Evolutionary conservation across 2,329 filamentous ascomycete species (phyloP).

Genomic region (Xylaria sp.): DNA sequence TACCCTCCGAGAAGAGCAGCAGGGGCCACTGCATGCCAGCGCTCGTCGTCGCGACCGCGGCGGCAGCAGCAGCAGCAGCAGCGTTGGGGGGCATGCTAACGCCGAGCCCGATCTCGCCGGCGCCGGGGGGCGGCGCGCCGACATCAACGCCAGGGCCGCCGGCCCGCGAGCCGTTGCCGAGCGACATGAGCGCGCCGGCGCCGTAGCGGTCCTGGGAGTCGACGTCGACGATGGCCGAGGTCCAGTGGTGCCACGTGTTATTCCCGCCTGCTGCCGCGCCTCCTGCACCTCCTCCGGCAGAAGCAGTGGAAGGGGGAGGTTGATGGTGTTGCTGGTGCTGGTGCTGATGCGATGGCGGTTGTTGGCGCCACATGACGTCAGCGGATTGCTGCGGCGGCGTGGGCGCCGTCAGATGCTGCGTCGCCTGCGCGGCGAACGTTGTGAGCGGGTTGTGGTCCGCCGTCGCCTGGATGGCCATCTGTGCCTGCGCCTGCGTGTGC

Average conservation of each 20-base stretch:
- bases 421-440: slow-evolving; percentile 35
- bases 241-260: slow-evolving; percentile 61
- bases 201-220: slow-evolving; percentile 54
- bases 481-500: slow-evolving; percentile 26
- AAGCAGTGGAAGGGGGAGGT: no score
- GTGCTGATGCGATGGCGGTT: slow-evolving; percentile 11
- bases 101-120: slow-evolving; percentile 28
- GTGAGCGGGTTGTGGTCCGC: slow-evolving; percentile 33
- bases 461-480: slow-evolving; percentile 31
- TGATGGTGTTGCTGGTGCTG: slow-evolving; percentile 32
- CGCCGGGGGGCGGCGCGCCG: slow-evolving; percentile 7
- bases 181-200: slow-evolving; percentile 51
- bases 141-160: slow-evolving; percentile 27
- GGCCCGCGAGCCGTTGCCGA: slow-evolving; percentile 40
- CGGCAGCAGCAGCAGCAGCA: no score
- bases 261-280: slow-evolving; percentile 30
- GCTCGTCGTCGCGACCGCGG: slow-evolving; percentile 28
- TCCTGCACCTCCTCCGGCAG: slow-evolving; percentile 32
- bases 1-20: slow-evolving; percentile 36
- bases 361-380: slow-evolving; percentile 37
- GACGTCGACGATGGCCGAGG: slow-evolving; percentile 52
- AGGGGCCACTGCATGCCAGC: slow-evolving; percentile 38
- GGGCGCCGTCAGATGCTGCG: slow-evolving; percentile 35
- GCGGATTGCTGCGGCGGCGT: no score
- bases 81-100: slow-evolving; percentile 31